These are phyloP conservation scores for Aspergillus viridinutans DNA, from an alignment of 2,329 filamentous ascomycete genomes.

Conservation along the genomic window DNA sequence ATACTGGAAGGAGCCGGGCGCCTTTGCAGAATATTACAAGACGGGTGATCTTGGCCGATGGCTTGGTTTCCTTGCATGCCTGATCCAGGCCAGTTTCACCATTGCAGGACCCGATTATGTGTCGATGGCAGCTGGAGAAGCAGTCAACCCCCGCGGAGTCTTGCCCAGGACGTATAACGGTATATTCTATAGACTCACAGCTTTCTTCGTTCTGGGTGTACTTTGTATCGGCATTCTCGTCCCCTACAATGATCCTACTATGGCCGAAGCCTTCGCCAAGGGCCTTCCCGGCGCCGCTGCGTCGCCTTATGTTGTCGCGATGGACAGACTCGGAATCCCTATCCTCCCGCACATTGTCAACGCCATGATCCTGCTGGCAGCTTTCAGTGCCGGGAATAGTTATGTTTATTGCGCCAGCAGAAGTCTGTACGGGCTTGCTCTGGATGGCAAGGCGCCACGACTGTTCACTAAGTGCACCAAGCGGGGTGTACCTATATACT, in stretches of 20 bases:
- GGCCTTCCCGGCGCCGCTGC: constrained; percentile 63
- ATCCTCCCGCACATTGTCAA: constrained; percentile 69
- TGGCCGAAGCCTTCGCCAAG: constrained; percentile 57
- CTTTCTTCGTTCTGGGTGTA: constrained; percentile 72
- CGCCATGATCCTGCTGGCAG: constrained; percentile 64
- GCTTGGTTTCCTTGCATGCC: constrained; percentile 70
- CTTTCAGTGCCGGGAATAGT: constrained; percentile 66
- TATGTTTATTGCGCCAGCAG: constrained; percentile 66
- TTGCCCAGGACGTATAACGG: constrained; percentile 73
- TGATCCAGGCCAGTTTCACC: constrained; percentile 67
- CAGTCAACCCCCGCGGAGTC: constrained; percentile 64
- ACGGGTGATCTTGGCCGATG: constrained; percentile 65
- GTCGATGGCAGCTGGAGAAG: constrained; percentile 62
- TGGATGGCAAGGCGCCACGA: constrained; percentile 66
- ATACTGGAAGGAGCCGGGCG: constrained; percentile 62
- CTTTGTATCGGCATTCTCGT: constrained; percentile 69
- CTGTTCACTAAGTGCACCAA: constrained; percentile 61
- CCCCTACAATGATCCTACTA: constrained; percentile 61
- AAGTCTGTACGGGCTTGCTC: constrained; percentile 63
- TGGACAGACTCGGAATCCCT: constrained; percentile 61
- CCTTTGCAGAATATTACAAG: constrained; percentile 64
- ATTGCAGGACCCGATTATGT: constrained; percentile 67
- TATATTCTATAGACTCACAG: constrained; percentile 71
- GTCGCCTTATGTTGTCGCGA: constrained; percentile 65
- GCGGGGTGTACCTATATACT: constrained; percentile 69